Base-by-base conservation (phyloP, 2,329 filamentous ascomycete species). In the Fusarium bactridioides region DNA sequence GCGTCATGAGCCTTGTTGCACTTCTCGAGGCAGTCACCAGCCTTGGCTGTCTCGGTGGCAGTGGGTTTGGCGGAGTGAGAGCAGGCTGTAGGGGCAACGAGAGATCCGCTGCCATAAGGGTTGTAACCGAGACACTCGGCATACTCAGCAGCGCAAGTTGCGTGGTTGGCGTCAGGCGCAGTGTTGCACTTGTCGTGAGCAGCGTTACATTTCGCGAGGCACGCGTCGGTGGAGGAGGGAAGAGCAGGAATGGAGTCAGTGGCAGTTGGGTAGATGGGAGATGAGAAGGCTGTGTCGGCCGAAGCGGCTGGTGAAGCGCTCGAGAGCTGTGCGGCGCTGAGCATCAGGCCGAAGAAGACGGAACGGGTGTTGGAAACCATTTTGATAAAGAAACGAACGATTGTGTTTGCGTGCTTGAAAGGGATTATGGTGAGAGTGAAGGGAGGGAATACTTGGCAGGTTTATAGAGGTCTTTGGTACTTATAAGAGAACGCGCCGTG, bases 301-400 rank as follows among this genome's bases (percentile, higher is more conserved):
- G 56, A n/a, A 12, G 56, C 54, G 11, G 64, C 29, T 10, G 63
- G 37, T 4, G 56, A 23, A 9, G 65, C 65, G 11, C 21, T 67
- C 5, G 48, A 54, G 27, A 68, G 41, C 18, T 68, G 64, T 8
- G 48, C 65, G 5, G 65, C 56, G 10, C 56, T 44, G 13, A 68
- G 64, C 7, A 67, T 40, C 19, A 68, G 35, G 29, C 65, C 56
- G 15, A 68, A 16, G 33, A 68, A 7, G 23, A 68, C 5, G 18
- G 65, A 68, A 62, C 65, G 64, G 37, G 65, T 68, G 47, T 63
- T 68, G 31, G 64, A 25, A 2, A 68, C 25, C 65, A 68, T 68
- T 16, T 62, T 63, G 47, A 38, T 18, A 2, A 8, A 18, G 16
- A 23, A 61, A 35, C 3, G n/a, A 67, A 35, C 3, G n/a, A 62